These are phyloP conservation scores for Floccularia luteovirens DNA, from an alignment of 768 basidiomycete genomes.

Conservation along the genomic window DNA sequence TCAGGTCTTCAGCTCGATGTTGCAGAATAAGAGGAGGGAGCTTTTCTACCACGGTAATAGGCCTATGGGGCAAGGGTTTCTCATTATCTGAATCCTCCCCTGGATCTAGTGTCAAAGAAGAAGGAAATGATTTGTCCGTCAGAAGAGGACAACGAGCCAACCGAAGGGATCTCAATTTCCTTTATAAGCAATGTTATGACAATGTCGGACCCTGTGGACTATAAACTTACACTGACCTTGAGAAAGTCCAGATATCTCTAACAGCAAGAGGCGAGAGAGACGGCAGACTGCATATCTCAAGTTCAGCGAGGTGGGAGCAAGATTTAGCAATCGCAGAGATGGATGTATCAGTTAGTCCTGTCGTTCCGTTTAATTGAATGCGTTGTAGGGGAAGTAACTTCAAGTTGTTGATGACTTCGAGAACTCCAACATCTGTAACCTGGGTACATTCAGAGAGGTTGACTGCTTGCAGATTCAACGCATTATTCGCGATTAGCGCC, in stretches of 20 bases:
- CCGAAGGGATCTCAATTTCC: constrained; percentile 68
- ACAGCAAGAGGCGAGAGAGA: constrained; percentile 62
- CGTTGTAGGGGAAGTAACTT: constrained; percentile 64
- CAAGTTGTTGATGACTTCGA: constrained; percentile 63
- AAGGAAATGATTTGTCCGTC: constrained; percentile 77
- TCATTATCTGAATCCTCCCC: constrained; percentile 19
- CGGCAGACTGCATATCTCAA: constrained; percentile 70
- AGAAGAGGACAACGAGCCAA: constrained; percentile 72
- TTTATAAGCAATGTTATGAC: constrained; percentile 14
- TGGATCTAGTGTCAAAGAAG: constrained; percentile 22
- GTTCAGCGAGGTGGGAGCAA: constrained; percentile 72
- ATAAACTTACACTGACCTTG: constrained; percentile 25
- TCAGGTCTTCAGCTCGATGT: constrained; percentile 64
- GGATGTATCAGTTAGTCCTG: constrained; percentile 48
- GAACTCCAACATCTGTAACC: constrained; percentile 73
- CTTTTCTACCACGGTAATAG: constrained; percentile 51
- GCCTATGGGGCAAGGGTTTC: constrained; percentile 49
- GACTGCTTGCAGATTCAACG: constrained; percentile 63
- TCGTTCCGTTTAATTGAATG: constrained; percentile 66
- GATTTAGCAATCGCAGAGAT: constrained; percentile 67
- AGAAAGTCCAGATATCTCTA: constrained; percentile 77
- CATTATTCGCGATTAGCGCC: constrained; percentile 50
- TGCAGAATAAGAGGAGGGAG: constrained; percentile 59
- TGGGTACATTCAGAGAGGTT: constrained; percentile 69
- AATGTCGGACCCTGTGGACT: background rate